Base-by-base conservation (phyloP, 2,329 filamentous ascomycete genomes). In the Chrysoporthe austroafricana region DNA sequence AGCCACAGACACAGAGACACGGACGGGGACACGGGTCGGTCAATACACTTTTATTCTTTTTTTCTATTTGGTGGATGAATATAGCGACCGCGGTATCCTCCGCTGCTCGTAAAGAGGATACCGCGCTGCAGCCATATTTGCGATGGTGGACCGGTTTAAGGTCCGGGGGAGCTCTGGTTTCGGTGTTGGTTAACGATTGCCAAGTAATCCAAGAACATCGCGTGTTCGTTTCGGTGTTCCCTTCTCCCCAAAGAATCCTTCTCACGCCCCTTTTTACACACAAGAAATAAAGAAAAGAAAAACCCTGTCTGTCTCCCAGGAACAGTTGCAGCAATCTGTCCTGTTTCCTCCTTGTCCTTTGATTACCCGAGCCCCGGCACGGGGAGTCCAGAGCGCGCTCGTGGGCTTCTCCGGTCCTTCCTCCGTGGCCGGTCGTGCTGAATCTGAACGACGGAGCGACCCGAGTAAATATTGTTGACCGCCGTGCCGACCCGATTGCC, bases 271-370 rank as follows among this genome's bases (percentile, higher is more conserved):
- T 46, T 56, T 62, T 68, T 60, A 63, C 63, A 69, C 54, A 69
- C 54, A 69, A 61, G 56, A 64, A 69, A 69, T 64, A 69, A 62
- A 64, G 59, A 54, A 57, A 69, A 64, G 54, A 18, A 64, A 69
- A 57, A 58, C 61, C 62, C 26, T 26, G 34, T 44, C 14, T 21
- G 56, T 57, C 50, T 64, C 18, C 39, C 58, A 64, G 64, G 62
- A 69, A 57, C 62, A 67, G 43, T 44, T 56, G 50, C 43, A 46
- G 62, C 62, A 54, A 59, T 48, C 46, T 67, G 67, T 67, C 54
- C 67, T 64, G 56, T 39, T 44, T 50, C 48, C 34, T 57, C 61
- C 63, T 59, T 46, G 36, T 46, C 62, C 62, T n/a, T 54, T 7
- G 57, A 34, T 57, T 32, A 64, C 54, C 54, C 56, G 26, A 46